phyloP scores from a whole-genome alignment of 306 rosid species.

The Geum urbanum region DNA sequence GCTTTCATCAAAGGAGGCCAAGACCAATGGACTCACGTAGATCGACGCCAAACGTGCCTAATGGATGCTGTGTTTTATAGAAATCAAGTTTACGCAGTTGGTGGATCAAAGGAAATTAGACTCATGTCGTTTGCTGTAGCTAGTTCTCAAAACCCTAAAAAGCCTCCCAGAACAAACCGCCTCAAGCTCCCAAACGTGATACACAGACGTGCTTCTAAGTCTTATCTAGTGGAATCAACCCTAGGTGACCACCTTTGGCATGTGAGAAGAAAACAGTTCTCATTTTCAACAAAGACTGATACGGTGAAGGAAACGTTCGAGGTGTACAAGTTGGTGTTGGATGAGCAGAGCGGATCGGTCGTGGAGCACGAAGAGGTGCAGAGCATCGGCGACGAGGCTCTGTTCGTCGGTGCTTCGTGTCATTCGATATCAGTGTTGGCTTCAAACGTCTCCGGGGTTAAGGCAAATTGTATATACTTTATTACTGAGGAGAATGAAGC shows the following conservation, averaged over 20 bases:
- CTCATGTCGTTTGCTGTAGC: neutral
- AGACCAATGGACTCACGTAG: neutral
- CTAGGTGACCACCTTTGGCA: neutral
- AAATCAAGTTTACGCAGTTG: neutral
- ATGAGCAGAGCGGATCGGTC: neutral
- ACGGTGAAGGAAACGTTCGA: neutral
- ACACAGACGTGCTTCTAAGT: neutral
- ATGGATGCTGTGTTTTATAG: neutral
- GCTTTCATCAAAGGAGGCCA: neutral
- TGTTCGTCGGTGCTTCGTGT: neutral
- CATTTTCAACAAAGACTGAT: neutral
- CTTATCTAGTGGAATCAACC: neutral
- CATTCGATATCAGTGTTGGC: neutral
- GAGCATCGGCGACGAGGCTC: neutral
- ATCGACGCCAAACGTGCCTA: neutral
- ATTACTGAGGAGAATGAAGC: neutral
- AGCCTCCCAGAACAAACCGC: neutral
- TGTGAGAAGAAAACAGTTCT: neutral
- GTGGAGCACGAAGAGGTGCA: neutral
- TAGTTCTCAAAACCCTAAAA: neutral
- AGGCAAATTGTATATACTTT: neutral
- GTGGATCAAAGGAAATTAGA: neutral
- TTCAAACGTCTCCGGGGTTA: neutral
- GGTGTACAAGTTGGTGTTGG: constrained; percentile 1
- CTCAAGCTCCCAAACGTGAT: neutral